A percentile compares a stretch with the other conserved stretches of the same genome.
Evolutionary conservation across 257 asterid genomes (phyloP).

Genomic region (Jacaranda copaia): DNA sequence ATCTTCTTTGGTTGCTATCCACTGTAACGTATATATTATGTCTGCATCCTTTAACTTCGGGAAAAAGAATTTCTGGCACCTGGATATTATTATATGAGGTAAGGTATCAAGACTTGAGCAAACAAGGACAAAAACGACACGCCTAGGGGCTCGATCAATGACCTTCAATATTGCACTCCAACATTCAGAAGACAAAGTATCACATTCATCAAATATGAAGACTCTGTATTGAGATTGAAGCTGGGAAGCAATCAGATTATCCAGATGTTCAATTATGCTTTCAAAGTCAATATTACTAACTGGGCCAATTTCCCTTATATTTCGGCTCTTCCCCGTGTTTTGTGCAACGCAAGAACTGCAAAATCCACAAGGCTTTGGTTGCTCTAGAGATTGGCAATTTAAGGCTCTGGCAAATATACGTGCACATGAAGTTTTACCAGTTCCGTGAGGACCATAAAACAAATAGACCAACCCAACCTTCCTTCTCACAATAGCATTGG

Average conservation of each 20-base stretch:
- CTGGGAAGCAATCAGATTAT: constrained; percentile 58
- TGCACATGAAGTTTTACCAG: constrained; percentile 95
- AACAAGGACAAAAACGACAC: constrained; percentile 81
- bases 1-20: constrained; percentile 88
- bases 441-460: constrained; percentile 95
- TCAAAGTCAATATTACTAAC: constrained; percentile 69
- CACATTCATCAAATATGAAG: constrained; percentile 88
- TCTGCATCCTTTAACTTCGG: constrained; percentile 95
- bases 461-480: constrained; percentile 85
- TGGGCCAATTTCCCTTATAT: constrained; percentile 79
- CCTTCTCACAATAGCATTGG: constrained; percentile 73
- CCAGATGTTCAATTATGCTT: constrained; percentile 66
- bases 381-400: constrained; percentile 82
- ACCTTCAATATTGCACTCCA: constrained; percentile 89
- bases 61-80: constrained; percentile 98
- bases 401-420: constrained; percentile 86
- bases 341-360: constrained; percentile 74
- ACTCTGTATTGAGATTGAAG: constrained; percentile 70
- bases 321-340: constrained; percentile 65
- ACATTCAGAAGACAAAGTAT: constrained; percentile 67
- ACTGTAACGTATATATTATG: constrained; percentile 81
- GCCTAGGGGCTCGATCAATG: constrained; percentile 90
- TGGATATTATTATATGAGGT: constrained; percentile 89
- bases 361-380: constrained; percentile 82
- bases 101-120: constrained; percentile 85